phyloP scores from a whole-genome alignment of 768 basidiomycete genomes.

The Pleurotus ostreatus region DNA sequence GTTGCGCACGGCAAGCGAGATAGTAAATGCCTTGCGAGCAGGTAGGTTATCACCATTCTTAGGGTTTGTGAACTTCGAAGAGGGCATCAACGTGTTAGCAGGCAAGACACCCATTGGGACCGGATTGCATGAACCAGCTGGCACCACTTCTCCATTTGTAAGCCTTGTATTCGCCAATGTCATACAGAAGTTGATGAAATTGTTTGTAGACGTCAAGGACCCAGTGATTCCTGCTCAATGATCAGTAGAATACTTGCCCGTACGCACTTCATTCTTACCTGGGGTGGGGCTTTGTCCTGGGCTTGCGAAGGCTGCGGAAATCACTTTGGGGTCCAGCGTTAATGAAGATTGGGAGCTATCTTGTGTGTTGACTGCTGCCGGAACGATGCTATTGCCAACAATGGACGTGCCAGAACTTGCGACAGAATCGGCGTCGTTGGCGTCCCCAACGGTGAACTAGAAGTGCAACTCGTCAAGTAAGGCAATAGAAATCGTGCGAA shows the following conservation, averaged over 20 bases:
- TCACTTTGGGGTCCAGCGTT: not conserved
- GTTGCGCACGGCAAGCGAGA: slow-evolving; percentile 42
- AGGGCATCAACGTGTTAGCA: slow-evolving; percentile 41
- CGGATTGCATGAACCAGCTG: slow-evolving; percentile 54
- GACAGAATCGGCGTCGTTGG: not conserved
- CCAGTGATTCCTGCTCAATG: slow-evolving; percentile 39
- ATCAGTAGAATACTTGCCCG: not conserved
- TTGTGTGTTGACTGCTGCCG: not conserved
- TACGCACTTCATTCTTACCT: not conserved
- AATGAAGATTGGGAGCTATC: not conserved
- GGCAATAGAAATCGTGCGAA: not conserved
- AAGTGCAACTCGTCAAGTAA: slow-evolving; percentile 6
- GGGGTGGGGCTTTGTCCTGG: not conserved
- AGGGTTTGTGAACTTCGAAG: slow-evolving; percentile 43
- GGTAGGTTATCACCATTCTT: slow-evolving; percentile 39
- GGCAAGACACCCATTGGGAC: slow-evolving; percentile 55
- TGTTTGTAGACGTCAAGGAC: slow-evolving; percentile 52
- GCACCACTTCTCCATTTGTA: slow-evolving; percentile 50
- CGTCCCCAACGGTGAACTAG: slow-evolving; percentile 26
- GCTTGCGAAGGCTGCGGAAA: not conserved
- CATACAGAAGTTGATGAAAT: slow-evolving; percentile 58
- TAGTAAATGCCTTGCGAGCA: slow-evolving; percentile 44
- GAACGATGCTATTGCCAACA: not conserved
- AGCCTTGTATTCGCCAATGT: slow-evolving; percentile 39
- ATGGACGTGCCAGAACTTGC: not conserved